Percentiles rank a stretch among this genome's conserved stretches.
Evolutionary conservation across 2,329 filamentous ascomycete species (phyloP).

Genomic region (Endocalyx cinctus): DNA sequence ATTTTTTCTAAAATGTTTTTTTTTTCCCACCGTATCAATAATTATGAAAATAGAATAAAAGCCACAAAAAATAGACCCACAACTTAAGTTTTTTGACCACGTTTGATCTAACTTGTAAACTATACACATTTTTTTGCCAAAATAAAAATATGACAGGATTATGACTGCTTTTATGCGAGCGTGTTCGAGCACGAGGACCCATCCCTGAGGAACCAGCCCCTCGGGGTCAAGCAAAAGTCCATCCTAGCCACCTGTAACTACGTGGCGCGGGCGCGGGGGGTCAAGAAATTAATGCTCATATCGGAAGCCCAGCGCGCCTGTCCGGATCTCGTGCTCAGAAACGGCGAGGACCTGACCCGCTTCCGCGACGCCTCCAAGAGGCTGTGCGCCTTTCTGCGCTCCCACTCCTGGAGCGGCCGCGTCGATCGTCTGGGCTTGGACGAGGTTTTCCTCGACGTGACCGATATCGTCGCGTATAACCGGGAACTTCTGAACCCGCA

Average conservation of each 20-base stretch:
- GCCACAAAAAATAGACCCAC: too few relatives aligned
- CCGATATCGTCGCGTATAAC: constrained; percentile 83
- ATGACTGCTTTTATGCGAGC: constrained; percentile 92
- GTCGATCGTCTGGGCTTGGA: constrained; percentile 86
- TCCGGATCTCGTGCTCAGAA: constrained; percentile 77
- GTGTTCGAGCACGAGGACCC: constrained; percentile 82
- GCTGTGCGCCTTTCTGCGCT: constrained; percentile 67
- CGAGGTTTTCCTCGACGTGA: constrained; percentile 82
- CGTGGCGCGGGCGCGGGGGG: constrained; percentile 68
- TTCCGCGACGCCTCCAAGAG: constrained; percentile 85
- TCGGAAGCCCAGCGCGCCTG: constrained; percentile 74
- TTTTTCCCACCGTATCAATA: too few relatives aligned
- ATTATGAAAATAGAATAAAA: too few relatives aligned
- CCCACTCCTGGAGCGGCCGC: constrained; percentile 71
- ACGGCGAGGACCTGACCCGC: constrained; percentile 79
- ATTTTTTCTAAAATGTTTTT: too few relatives aligned
- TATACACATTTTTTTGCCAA: too few relatives aligned
- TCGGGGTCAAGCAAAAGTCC: constrained; percentile 89
- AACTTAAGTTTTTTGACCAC: too few relatives aligned
- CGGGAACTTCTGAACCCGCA: constrained; percentile 62
- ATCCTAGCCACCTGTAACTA: constrained; percentile 95
- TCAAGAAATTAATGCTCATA: constrained; percentile 81
- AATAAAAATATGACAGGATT: constrained; percentile 63
- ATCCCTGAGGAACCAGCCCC: constrained; percentile 62
- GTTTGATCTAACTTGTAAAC: too few relatives aligned